phyloP scores from a whole-genome alignment of 495 filamentous ascomycete genomes.

The Penicillium daleae region DNA sequence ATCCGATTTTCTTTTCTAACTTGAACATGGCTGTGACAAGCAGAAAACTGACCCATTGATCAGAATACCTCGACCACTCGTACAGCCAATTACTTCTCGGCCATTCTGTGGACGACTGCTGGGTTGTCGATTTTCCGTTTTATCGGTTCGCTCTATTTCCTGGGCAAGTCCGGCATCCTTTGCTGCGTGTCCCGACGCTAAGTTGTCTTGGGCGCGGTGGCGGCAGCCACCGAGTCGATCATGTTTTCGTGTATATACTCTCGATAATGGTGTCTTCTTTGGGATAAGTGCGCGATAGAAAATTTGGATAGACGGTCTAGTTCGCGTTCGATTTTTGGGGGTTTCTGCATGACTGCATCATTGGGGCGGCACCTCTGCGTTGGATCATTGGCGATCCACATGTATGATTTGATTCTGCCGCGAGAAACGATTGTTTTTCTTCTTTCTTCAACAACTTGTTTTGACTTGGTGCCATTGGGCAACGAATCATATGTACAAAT shows the following conservation, averaged over 20 bases:
- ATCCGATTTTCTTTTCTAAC: not conserved
- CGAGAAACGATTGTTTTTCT: constrained; percentile 7
- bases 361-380: constrained; percentile 10
- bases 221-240: constrained; percentile 2
- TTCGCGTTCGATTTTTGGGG: constrained; percentile 9
- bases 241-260: constrained; percentile 27
- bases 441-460: not conserved
- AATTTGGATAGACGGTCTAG: constrained; percentile 16
- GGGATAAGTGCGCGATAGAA: constrained; percentile 18
- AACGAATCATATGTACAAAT: not conserved
- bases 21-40: not conserved
- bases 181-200: constrained; percentile 82
- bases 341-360: constrained; percentile 18
- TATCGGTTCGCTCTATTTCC: constrained; percentile 86
- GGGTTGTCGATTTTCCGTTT: constrained; percentile 82
- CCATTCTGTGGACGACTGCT: constrained; percentile 87
- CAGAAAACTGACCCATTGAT: constrained; percentile 10
- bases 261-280: constrained; percentile 17
- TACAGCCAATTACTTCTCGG: constrained; percentile 86
- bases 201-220: not conserved
- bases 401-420: constrained; percentile 10
- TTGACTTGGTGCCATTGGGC: constrained; percentile 5
- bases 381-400: constrained; percentile 8
- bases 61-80: constrained; percentile 60
- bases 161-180: constrained; percentile 84